Percentiles rank a stretch among this genome's conserved stretches.
phyloP scores from a whole-genome alignment of 257 asterid species.

The Oldenlandia corymbosa region DNA sequence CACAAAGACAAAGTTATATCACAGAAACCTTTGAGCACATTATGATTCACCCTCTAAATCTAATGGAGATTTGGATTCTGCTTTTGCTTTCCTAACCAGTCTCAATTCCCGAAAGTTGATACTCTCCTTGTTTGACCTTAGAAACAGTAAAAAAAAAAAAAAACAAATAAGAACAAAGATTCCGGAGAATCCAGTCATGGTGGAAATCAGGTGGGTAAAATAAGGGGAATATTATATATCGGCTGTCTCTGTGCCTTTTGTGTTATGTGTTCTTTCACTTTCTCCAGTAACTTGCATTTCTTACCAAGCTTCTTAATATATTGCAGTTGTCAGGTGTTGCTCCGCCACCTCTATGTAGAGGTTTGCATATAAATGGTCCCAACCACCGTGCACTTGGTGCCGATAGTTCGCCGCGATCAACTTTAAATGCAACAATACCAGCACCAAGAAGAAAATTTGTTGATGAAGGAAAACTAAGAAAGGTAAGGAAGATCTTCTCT shows the following conservation, averaged over 20 bases:
- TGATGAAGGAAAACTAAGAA: constrained; percentile 91
- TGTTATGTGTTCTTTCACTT: constrained; percentile 7
- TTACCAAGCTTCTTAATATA: constrained; percentile 14
- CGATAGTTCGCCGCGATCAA: constrained; percentile 64
- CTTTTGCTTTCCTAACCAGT: no score
- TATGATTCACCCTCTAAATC: no score
- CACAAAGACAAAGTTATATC: no score
- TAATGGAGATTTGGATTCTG: no score
- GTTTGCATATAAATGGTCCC: constrained; percentile 59
- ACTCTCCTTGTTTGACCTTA: no score
- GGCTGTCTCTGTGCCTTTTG: no score
- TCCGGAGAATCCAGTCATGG: no score
- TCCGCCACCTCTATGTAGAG: constrained; percentile 88
- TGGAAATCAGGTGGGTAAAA: no score
- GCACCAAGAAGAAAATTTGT: constrained; percentile 95
- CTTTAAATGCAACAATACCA: constrained; percentile 53
- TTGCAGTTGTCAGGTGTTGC: constrained; percentile 83
- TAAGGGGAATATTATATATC: neutral
- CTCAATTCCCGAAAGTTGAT: no score
- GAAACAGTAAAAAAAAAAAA: no score
- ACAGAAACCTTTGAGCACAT: no score
- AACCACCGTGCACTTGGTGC: constrained; percentile 50
- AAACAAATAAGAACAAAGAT: no score
- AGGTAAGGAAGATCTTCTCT: constrained; percentile 62
- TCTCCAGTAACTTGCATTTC: constrained; percentile 1